phyloP scores from a whole-genome alignment of 192 early-diverging fungal genomes.

The Pilobolus umbonatus region DNA sequence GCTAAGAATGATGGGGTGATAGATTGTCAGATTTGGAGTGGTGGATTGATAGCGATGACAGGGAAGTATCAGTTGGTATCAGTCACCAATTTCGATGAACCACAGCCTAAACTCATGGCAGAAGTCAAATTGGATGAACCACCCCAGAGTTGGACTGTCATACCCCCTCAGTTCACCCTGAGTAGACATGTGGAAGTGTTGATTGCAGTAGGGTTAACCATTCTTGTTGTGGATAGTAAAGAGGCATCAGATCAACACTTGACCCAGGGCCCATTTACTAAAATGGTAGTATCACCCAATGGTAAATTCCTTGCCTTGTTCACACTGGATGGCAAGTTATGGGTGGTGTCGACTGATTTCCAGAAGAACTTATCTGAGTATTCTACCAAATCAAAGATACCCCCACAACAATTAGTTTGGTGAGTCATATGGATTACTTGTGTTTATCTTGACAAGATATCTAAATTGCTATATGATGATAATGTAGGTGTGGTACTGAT shows the following conservation, averaged over 20 bases:
- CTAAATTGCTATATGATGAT: not conserved
- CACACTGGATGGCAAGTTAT: conserved; percentile 69
- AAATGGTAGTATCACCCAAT: conserved; percentile 90
- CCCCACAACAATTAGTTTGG: conserved; percentile 79
- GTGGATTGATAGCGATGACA: conserved; percentile 91
- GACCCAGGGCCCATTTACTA: conserved; percentile 82
- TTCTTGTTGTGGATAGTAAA: conserved; percentile 77
- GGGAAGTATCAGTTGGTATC: conserved; percentile 76
- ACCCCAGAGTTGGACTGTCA: conserved; percentile 84
- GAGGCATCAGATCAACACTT: conserved; percentile 81
- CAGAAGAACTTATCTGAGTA: conserved; percentile 88
- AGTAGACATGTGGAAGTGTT: conserved; percentile 90
- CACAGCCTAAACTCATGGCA: conserved; percentile 72
- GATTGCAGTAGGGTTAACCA: conserved; percentile 65
- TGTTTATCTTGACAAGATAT: too few species aligned
- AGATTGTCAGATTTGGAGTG: conserved; percentile 85
- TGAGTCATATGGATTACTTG: conserved; percentile 34
- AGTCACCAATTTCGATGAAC: conserved; percentile 81
- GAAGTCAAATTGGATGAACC: conserved; percentile 62
- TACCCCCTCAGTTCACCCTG: conserved; percentile 82
- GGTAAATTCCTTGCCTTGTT: conserved; percentile 90
- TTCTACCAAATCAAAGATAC: conserved; percentile 51
- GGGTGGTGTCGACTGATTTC: conserved; percentile 95
- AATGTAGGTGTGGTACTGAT: conserved; percentile 94
- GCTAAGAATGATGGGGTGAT: conserved; percentile 77